phyloP scores from a whole-genome alignment of 73 alveolate species.

The Paramecium tetraurelia region DNA sequence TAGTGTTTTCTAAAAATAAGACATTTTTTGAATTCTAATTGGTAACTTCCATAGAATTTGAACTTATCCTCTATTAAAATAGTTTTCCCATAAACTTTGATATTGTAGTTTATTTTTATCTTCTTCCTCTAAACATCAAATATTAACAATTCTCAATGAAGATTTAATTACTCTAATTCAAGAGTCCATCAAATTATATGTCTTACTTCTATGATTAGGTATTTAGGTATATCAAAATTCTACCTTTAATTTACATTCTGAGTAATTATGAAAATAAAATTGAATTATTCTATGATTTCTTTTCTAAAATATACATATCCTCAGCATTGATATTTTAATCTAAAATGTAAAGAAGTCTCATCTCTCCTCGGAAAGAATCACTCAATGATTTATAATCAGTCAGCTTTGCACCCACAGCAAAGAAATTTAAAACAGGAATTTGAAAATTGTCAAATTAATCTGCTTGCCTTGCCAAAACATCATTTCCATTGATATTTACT shows the following conservation, averaged over 20 bases:
- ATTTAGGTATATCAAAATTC: background rate
- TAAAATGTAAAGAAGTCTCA: background rate
- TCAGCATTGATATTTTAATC: background rate
- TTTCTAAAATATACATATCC: background rate
- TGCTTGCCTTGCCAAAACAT: background rate
- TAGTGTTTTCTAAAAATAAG: background rate
- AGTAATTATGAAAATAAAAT: background rate
- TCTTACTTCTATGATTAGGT: background rate
- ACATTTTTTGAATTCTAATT: background rate
- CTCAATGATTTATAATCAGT: background rate
- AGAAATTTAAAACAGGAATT: background rate
- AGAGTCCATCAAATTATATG: background rate
- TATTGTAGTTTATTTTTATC: background rate
- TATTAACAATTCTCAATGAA: background rate
- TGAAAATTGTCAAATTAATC: background rate
- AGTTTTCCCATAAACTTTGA: background rate
- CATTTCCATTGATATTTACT: conserved; percentile 8
- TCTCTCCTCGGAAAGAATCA: background rate
- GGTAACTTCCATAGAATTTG: background rate
- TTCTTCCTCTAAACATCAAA: background rate
- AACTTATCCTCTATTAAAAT: background rate
- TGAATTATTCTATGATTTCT: background rate
- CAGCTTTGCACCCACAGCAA: background rate
- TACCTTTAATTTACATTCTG: background rate
- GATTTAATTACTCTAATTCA: background rate